Evolutionary conservation across 2,329 filamentous ascomycete species (phyloP).

Genomic region (Truncatella angustata): DNA sequence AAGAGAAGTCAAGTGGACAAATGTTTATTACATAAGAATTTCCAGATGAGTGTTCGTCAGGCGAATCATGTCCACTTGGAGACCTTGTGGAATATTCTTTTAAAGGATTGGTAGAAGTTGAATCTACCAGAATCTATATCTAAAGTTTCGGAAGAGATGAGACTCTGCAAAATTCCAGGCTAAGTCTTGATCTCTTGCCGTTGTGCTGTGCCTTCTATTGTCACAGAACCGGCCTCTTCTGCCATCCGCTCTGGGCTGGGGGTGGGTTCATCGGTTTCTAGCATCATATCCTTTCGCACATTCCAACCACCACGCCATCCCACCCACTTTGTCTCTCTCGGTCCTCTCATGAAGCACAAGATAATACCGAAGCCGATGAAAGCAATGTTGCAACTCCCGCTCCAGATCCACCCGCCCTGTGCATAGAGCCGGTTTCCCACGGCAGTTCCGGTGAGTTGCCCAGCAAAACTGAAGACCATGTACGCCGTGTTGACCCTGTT

Average conservation of each 20-base stretch:
- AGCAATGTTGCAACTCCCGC: slow-evolving; percentile 40
- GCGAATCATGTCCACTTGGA: too few species aligned
- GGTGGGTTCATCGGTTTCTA: not conserved
- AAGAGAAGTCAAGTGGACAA: too few species aligned
- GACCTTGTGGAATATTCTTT: too few species aligned
- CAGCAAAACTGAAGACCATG: slow-evolving; percentile 73
- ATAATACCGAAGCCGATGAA: slow-evolving; percentile 35
- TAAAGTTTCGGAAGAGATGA: too few species aligned
- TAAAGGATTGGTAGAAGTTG: too few species aligned
- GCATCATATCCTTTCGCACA: slow-evolving; percentile 24
- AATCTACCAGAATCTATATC: too few species aligned
- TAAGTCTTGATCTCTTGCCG: not conserved
- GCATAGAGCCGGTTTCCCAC: slow-evolving; percentile 55
- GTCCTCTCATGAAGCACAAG: slow-evolving; percentile 34
- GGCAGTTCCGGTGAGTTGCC: slow-evolving; percentile 69
- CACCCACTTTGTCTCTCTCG: slow-evolving; percentile 39
- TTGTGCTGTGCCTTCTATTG: not conserved
- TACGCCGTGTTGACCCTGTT: slow-evolving; percentile 81
- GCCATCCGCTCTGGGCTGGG: not conserved
- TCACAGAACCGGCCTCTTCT: not conserved
- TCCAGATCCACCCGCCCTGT: slow-evolving; percentile 48
- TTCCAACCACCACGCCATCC: slow-evolving; percentile 43
- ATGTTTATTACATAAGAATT: too few species aligned
- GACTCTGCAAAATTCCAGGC: too few species aligned
- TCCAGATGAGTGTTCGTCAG: too few species aligned